Evolutionary conservation across 129 eudicot genomes (phyloP).

Genomic region (Flaveria sonorensis): DNA sequence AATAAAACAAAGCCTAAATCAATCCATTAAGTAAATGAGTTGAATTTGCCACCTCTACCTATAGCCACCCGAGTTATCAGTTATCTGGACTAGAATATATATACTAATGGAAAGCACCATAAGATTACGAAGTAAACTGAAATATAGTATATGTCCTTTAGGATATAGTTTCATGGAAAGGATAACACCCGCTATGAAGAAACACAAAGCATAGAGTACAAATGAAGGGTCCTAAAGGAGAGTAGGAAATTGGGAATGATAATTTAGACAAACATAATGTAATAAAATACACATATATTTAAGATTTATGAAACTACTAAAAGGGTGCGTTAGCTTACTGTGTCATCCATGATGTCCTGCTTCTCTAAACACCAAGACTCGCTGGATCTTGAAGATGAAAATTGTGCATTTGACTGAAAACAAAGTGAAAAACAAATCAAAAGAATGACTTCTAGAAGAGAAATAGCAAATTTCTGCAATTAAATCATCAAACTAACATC

Average conservation of each 20-base stretch:
- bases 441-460: neutral
- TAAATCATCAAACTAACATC: neutral
- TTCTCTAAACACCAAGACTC: conserved; percentile 1
- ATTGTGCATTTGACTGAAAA: conserved; percentile 14
- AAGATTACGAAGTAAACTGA: too few relatives aligned
- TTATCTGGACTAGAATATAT: neutral
- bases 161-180: neutral
- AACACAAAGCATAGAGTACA: neutral
- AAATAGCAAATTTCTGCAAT: neutral
- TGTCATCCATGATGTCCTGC: conserved; percentile 5
- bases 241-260: neutral
- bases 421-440: neutral
- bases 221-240: neutral
- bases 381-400: neutral
- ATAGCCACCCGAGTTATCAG: neutral
- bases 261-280: neutral
- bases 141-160: too few relatives aligned
- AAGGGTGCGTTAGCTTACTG: conserved; percentile 9
- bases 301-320: neutral
- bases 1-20: neutral
- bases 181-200: neutral
- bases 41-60: neutral
- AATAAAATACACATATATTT: neutral
- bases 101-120: neutral
- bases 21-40: neutral